phyloP scores from a whole-genome alignment of 2,329 filamentous ascomycete species.

The Metarhizium rileyi region DNA sequence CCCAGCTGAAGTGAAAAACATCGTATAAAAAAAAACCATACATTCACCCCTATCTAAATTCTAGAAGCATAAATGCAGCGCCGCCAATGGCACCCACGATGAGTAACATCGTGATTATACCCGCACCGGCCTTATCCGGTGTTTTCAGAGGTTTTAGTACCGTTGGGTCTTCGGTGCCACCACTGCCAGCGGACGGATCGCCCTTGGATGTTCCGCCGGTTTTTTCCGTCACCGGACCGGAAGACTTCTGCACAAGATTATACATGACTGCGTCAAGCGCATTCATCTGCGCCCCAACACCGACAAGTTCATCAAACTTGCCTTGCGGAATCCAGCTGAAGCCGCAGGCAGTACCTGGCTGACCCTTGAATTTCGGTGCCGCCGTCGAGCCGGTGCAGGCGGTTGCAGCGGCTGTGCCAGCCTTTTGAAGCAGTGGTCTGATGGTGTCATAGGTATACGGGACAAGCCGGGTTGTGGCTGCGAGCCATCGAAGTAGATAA shows the following conservation, averaged over 20 bases:
- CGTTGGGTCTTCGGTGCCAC: constrained; percentile 18
- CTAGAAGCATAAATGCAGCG: constrained; percentile 37
- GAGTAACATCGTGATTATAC: constrained; percentile 43
- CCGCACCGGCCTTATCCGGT: constrained; percentile 45
- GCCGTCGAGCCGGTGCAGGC: constrained; percentile 39
- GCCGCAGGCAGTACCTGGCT: constrained; percentile 54
- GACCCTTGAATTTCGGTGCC: constrained; percentile 36
- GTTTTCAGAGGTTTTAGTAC: constrained; percentile 30
- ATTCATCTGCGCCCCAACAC: constrained; percentile 63
- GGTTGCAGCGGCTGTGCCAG: constrained; percentile 40
- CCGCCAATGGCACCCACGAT: constrained; percentile 38
- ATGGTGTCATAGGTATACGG: constrained; percentile 41
- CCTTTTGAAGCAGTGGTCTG: constrained; percentile 39
- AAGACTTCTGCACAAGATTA: constrained; percentile 36
- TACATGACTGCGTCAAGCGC: constrained; percentile 55
- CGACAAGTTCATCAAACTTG: constrained; percentile 47
- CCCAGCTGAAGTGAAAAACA: not conserved
- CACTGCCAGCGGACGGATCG: constrained; percentile 24
- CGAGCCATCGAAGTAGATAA: constrained; percentile 60
- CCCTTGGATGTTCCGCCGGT: constrained; percentile 52
- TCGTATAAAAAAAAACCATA: not conserved
- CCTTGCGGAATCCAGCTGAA: constrained; percentile 48
- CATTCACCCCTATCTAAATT: constrained; percentile 10
- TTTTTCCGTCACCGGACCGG: constrained; percentile 38
- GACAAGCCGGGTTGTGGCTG: constrained; percentile 43